Conservation (phyloP, 2,329 filamentous ascomycete genomes). For the Ceratocystis variospora region DNA sequence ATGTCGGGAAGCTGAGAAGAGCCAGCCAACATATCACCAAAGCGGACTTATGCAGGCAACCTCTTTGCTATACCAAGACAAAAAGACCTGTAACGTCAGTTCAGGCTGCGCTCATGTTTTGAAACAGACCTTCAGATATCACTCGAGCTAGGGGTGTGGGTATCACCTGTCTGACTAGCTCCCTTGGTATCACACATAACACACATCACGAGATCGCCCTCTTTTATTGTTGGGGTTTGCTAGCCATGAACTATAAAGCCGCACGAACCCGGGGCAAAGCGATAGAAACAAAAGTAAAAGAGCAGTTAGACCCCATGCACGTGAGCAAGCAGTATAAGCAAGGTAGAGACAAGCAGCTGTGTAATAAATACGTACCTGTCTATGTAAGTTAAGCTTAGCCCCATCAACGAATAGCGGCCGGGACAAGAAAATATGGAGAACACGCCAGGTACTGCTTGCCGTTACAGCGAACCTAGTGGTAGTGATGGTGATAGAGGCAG, state of each 20-base stretch:
- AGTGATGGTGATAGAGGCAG: no score
- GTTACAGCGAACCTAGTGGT: neutral
- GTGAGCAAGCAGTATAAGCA: neutral
- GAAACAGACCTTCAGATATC: neutral
- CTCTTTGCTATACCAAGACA: neutral
- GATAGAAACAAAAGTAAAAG: neutral
- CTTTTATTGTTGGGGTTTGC: neutral
- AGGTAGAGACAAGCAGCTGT: neutral
- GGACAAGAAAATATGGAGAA: neutral
- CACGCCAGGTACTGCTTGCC: neutral
- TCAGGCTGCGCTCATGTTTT: neutral
- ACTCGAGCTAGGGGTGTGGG: neutral
- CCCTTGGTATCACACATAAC: neutral
- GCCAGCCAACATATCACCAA: neutral
- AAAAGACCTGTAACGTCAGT: neutral
- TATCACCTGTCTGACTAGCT: neutral
- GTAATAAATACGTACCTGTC: neutral
- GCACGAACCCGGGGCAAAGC: conserved; percentile 1
- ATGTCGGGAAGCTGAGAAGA: neutral
- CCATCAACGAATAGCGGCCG: no score
- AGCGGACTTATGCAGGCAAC: neutral
- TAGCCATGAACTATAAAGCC: neutral
- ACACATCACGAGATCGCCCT: neutral
- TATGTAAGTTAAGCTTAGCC: neutral
- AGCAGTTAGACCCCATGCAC: neutral